Percentiles rank a stretch among this genome's conserved stretches.
These are phyloP conservation scores for Crithidia bombi DNA, from an alignment of 208 protist genomes.

Conservation along the genomic window DNA sequence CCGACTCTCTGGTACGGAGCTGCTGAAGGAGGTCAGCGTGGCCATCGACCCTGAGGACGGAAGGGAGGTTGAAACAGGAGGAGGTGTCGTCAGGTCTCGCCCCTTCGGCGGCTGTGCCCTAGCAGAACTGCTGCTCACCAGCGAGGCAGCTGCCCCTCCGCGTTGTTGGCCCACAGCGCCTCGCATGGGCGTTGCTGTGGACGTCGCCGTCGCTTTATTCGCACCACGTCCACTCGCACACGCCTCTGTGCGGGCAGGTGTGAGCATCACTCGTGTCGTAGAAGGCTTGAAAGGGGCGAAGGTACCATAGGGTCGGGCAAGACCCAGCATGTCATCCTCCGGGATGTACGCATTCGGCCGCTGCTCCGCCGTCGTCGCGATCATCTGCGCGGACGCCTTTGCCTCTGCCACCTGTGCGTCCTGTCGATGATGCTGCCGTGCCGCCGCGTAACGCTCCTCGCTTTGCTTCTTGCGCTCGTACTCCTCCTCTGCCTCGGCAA, in stretches of 20 bases:
- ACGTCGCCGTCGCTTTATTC: background rate
- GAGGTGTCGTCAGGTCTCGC: background rate
- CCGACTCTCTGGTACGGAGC: conserved; percentile 3
- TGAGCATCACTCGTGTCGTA: conserved; percentile 5
- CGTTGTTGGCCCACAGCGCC: background rate
- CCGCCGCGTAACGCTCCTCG: conserved; percentile 60
- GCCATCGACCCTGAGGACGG: background rate
- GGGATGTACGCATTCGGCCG: conserved; percentile 93
- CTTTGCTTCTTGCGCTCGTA: conserved; percentile 72
- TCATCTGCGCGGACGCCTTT: conserved; percentile 5
- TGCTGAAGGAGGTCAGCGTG: conserved; percentile 10
- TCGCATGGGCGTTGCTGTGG: background rate
- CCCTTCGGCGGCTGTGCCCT: conserved; percentile 1
- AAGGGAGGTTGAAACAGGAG: background rate
- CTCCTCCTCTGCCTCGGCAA: conserved; percentile 75
- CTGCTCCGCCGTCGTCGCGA: conserved; percentile 76
- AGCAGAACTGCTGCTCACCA: background rate
- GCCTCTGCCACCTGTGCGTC: conserved; percentile 34
- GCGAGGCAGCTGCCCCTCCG: conserved; percentile 2
- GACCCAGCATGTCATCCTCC: conserved; percentile 71
- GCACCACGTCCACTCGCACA: background rate
- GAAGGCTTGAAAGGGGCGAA: conserved; percentile 72
- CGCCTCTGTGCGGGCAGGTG: conserved; percentile 4
- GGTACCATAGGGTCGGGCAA: conserved; percentile 87
- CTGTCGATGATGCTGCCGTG: conserved; percentile 58